Conservation (phyloP, 805 yeast genomes). For the Candida saitoana region DNA sequence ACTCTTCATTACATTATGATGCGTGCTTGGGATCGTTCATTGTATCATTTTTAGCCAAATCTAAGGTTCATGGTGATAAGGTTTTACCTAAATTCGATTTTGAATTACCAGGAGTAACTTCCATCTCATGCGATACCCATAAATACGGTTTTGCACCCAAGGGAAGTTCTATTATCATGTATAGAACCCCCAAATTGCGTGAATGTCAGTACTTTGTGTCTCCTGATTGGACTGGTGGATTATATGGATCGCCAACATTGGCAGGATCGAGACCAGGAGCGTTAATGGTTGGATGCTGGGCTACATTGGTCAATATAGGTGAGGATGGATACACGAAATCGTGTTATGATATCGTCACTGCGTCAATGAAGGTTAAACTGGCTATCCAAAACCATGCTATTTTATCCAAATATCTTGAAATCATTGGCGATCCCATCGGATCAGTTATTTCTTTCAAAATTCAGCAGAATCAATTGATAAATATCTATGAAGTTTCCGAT, state of each 20-base stretch:
- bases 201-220: conserved; percentile 79
- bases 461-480: conserved; percentile 32
- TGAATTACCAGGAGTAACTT: conserved; percentile 84
- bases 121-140: conserved; percentile 99
- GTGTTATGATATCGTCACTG: conserved; percentile 61
- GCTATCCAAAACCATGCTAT: conserved; percentile 44
- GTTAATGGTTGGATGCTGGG: conserved; percentile 97
- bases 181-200: conserved; percentile 64
- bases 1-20: conserved; percentile 93
- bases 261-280: conserved; percentile 99
- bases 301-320: conserved; percentile 80
- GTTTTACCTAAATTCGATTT: conserved; percentile 69
- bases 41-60: conserved; percentile 69
- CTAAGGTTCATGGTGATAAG: conserved; percentile 44
- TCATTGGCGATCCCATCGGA: conserved; percentile 81
- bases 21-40: conserved; percentile 94
- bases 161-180: conserved; percentile 91
- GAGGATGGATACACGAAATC: conserved; percentile 72
- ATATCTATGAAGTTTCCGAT: conserved; percentile 80
- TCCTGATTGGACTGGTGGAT: conserved; percentile 89
- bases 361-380: conserved; percentile 56
- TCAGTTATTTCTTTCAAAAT: conserved; percentile 82
- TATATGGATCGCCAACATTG: conserved; percentile 92
- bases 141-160: conserved; percentile 98
- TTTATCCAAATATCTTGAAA: conserved; percentile 48